Conservation (phyloP, 2,329 filamentous ascomycete species). For the Westerdykella aurantiaca region DNA sequence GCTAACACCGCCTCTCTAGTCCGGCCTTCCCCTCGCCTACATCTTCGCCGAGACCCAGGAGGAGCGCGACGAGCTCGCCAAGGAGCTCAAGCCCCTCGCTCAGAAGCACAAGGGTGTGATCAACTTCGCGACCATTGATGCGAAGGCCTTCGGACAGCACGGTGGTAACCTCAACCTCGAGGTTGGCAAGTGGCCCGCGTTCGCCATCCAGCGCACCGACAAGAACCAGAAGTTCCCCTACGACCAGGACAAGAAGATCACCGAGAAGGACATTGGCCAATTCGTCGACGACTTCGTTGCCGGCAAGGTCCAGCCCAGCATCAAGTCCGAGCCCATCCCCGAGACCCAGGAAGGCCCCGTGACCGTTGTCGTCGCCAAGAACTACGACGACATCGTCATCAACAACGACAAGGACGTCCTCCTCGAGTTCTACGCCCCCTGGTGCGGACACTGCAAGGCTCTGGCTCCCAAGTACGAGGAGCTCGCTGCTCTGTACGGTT, state of each 20-base stretch:
- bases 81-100: conserved; percentile 76
- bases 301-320: conserved; percentile 88
- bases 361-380: conserved; percentile 83
- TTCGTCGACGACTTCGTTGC: conserved; percentile 82
- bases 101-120: conserved; percentile 88
- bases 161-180: conserved; percentile 96
- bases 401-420: conserved; percentile 96
- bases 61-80: conserved; percentile 74
- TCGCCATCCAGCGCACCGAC: conserved; percentile 90
- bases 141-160: conserved; percentile 88
- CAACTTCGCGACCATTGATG: conserved; percentile 98
- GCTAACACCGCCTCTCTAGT: conserved; percentile 36
- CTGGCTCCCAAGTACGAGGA: conserved; percentile 64
- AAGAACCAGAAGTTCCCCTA: conserved; percentile 98
- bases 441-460: conserved; percentile 66
- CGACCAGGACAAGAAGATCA: conserved; percentile 76
- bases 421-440: conserved; percentile 95
- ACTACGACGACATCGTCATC: conserved; percentile 85
- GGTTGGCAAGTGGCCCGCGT: conserved; percentile 89
- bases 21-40: conserved; percentile 89
- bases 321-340: conserved; percentile 97
- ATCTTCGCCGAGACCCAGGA: conserved; percentile 92
- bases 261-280: conserved; percentile 62
- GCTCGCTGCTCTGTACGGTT: conserved; percentile 53
- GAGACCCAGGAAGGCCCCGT: conserved; percentile 89